Evolutionary conservation across 2,329 filamentous ascomycete species (phyloP), one percentile per base, ranked within the genome.

Genomic region (Sporothrix humicola): DNA sequence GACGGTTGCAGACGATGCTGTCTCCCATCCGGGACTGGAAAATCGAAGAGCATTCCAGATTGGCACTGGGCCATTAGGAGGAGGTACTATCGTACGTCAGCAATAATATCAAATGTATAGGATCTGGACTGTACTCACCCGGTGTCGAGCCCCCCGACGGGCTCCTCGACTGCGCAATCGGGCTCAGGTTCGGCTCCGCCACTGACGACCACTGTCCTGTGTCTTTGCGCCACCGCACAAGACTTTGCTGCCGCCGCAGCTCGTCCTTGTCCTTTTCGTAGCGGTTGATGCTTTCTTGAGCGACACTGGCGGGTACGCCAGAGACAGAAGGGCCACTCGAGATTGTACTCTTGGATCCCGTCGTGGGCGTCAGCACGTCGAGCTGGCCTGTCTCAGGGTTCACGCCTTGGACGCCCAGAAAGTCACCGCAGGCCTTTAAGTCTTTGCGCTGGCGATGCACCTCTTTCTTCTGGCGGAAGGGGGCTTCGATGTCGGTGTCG

Each of bases 381-480:
- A 85, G 83, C 75, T 85, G 81, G 5, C 88, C 87, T 0, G 88
- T 89, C 58, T 83, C 80, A 0, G 88, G 88, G 77, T 90, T 89
- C 71, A 87, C 82, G 3, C 88, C 88, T 73, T 88, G 87, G 1
- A 89, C 86, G 1, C 87, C 88, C 0, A 90, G 83, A 77, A 85
- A 90, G 78, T 90, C 88, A 4, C 87, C 87, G 72, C 86, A 88
- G 72, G 85, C 83, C 74, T 85, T 87, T 72, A 89, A 81, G 56
- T 79, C 83, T 61, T 82, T 82, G 6, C 87, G 83, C 50, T 82
- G 80, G 17, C 78, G 80, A n/a, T 82, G 82, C 9, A 76, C 76
- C n/a, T 82, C 78, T 71, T 81, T 78, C 71, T 80, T 84, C 1
- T 78, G 78, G 13, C 81, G 78, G 20, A 82, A 79, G 12, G 79